Percentiles rank a stretch among this genome's conserved stretches.
These are phyloP conservation scores for Aspergillus unguis DNA, from an alignment of 2,329 filamentous ascomycete genomes.

Conservation along the genomic window DNA sequence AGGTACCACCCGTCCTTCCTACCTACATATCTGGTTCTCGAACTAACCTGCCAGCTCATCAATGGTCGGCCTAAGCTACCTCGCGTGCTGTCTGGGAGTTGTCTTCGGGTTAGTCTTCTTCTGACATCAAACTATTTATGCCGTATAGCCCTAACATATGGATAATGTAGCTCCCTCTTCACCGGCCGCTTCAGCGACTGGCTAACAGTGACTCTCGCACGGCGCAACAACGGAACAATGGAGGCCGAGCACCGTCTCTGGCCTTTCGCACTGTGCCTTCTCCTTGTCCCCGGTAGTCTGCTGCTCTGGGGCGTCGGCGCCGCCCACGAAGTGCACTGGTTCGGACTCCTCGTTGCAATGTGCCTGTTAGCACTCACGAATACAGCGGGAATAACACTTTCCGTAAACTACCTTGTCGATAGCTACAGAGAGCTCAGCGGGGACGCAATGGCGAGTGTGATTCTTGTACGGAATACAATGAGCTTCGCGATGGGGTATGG, in stretches of 20 bases:
- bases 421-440: conserved; percentile 41
- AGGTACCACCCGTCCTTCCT: conserved; percentile 17
- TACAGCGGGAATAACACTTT: conserved; percentile 36
- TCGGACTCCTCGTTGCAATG: conserved; percentile 44
- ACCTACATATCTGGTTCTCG: neutral
- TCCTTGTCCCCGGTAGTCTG: conserved; percentile 34
- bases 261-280: conserved; percentile 35
- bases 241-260: conserved; percentile 44
- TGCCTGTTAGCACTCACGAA: conserved; percentile 41
- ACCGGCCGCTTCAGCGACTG: conserved; percentile 41
- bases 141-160: neutral
- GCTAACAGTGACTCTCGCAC: conserved; percentile 37
- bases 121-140: too few species aligned
- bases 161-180: conserved; percentile 31
- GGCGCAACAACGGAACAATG: conserved; percentile 40
- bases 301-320: conserved; percentile 44
- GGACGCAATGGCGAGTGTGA: conserved; percentile 43
- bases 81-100: conserved; percentile 36
- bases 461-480: conserved; percentile 49
- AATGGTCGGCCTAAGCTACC: conserved; percentile 40
- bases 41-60: conserved; percentile 30
- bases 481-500: conserved; percentile 47
- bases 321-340: conserved; percentile 42
- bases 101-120: conserved; percentile 25
- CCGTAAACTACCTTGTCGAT: conserved; percentile 42